Evolutionary conservation across 2,329 filamentous ascomycete genomes (phyloP).

Genomic region (Grosmannia huntii): DNA sequence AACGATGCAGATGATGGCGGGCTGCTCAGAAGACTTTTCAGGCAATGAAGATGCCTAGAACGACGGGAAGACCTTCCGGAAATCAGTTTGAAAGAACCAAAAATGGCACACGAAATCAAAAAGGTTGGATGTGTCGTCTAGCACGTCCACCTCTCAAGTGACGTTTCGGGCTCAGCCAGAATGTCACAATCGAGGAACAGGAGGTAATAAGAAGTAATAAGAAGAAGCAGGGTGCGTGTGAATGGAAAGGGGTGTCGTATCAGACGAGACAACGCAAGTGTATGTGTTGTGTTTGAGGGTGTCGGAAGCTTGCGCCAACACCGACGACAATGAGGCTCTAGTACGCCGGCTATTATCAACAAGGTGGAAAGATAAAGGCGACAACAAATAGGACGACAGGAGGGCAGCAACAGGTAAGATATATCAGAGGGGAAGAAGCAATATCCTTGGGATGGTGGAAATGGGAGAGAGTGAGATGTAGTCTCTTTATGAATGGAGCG

Average conservation of each 20-base stretch:
- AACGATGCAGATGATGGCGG: slow-evolving; percentile 3
- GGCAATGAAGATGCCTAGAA: neutral
- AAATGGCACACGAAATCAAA: neutral
- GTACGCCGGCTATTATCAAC: neutral
- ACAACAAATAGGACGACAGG: neutral
- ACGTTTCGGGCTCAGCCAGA: neutral
- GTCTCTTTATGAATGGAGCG: slow-evolving; percentile 9
- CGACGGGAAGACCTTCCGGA: slow-evolving; percentile 2
- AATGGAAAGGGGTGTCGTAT: neutral
- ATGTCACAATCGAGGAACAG: neutral
- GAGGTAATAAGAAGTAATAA: neutral
- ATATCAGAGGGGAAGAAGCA: neutral
- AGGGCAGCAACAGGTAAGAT: neutral
- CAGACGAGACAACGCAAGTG: neutral
- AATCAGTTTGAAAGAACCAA: slow-evolving; percentile 7
- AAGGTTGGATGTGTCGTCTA: neutral
- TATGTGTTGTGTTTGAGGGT: neutral
- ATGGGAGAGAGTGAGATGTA: slow-evolving; percentile 1
- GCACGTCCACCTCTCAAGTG: neutral
- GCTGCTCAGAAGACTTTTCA: neutral
- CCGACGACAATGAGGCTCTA: neutral
- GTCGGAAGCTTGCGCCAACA: neutral
- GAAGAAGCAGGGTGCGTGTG: neutral
- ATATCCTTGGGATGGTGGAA: slow-evolving; percentile 6
- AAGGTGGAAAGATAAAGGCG: neutral